These are phyloP conservation scores for Baeospora myosura DNA, from an alignment of 1,284 basidiomycete species.

Conservation along the genomic window DNA sequence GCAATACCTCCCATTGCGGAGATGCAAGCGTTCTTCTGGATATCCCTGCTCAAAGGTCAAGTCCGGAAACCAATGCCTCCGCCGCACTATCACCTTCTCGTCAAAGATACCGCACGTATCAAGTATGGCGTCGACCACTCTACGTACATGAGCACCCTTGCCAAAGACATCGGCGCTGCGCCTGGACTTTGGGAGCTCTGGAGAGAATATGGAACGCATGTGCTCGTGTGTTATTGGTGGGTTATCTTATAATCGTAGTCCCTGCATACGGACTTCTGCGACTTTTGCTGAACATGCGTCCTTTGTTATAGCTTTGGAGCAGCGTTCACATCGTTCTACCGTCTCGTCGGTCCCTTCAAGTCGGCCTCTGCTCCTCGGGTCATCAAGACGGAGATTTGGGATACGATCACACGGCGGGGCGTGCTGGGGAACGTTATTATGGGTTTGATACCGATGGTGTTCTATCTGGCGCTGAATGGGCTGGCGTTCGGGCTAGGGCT, in stretches of 20 bases:
- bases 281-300: too few species aligned
- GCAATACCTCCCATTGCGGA: conserved; percentile 65
- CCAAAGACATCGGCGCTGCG: conserved; percentile 53
- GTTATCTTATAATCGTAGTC: conserved; percentile 11
- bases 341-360: conserved; percentile 49
- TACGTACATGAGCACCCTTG: conserved; percentile 52
- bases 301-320: conserved; percentile 41
- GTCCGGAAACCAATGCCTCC: conserved; percentile 37
- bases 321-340: conserved; percentile 57
- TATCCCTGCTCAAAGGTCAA: conserved; percentile 39
- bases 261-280: neutral
- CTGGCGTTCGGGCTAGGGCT: too few species aligned
- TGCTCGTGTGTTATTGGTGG: conserved; percentile 52
- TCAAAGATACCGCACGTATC: conserved; percentile 46
- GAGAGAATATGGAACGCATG: conserved; percentile 44
- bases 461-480: too few species aligned
- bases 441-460: conserved; percentile 52
- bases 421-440: conserved; percentile 50
- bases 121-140: conserved; percentile 55
- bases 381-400: conserved; percentile 56
- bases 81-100: conserved; percentile 54
- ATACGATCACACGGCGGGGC: conserved; percentile 53
- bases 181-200: conserved; percentile 45
- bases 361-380: conserved; percentile 33
- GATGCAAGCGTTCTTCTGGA: conserved; percentile 60